Evolutionary conservation across 2,329 filamentous ascomycete genomes (phyloP).

Genomic region (Pseudogymnoascus sp.): DNA sequence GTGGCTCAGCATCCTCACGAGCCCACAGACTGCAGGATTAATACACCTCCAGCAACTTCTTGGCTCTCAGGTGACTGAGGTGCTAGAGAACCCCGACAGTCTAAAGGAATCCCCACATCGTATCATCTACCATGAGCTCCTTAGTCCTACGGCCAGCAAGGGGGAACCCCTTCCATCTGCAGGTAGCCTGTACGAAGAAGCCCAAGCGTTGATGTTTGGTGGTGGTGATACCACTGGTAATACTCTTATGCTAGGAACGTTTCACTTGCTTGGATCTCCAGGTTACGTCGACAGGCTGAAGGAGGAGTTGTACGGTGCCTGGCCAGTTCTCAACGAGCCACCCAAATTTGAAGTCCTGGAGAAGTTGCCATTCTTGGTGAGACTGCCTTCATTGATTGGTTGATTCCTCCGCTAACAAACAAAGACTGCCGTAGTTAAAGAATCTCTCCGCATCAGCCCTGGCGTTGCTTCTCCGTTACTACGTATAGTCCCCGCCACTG

Average conservation of each 20-base stretch:
- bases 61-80: conserved; percentile 17
- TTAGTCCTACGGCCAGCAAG: conserved; percentile 27
- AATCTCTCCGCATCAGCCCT: background rate
- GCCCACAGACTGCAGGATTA: conserved; percentile 19
- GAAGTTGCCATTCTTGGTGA: conserved; percentile 25
- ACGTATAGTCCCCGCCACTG: conserved; percentile 6
- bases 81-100: conserved; percentile 17
- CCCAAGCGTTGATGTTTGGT: conserved; percentile 38
- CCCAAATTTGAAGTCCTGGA: conserved; percentile 31
- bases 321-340: conserved; percentile 29
- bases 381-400: background rate
- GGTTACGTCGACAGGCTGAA: conserved; percentile 30
- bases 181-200: conserved; percentile 35
- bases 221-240: conserved; percentile 39
- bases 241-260: conserved; percentile 35
- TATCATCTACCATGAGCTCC: conserved; percentile 31
- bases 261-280: conserved; percentile 33
- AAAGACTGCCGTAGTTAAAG: background rate
- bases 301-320: conserved; percentile 31
- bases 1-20: conserved; percentile 19
- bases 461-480: background rate
- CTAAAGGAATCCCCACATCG: conserved; percentile 26
- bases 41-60: conserved; percentile 19
- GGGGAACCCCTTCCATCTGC: conserved; percentile 20
- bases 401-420: conserved; percentile 22